Conservation (phyloP, 2,329 filamentous ascomycete genomes). For the Calonectria pseudoturangicola region DNA sequence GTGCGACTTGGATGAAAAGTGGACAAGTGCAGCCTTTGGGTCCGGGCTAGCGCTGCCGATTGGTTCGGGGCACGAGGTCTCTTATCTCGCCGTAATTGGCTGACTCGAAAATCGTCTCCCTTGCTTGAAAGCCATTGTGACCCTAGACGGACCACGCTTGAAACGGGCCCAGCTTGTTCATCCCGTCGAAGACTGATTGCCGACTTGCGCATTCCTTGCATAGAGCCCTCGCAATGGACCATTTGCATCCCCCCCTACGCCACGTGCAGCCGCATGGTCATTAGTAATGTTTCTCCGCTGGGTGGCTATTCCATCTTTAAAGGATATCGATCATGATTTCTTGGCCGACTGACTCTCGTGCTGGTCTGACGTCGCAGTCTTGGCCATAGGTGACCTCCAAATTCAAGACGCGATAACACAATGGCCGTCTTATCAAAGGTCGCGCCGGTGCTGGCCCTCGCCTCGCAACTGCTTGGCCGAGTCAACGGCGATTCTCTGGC, state of each 20-base stretch:
- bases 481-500: conserved; percentile 20
- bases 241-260: neutral
- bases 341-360: neutral
- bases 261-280: neutral
- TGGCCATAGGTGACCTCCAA: too few relatives aligned
- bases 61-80: conserved; percentile 10
- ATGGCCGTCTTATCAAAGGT: conserved; percentile 7
- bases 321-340: neutral
- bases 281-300: neutral
- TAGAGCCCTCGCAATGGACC: neutral
- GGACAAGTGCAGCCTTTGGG: neutral
- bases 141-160: neutral
- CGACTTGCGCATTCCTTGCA: neutral
- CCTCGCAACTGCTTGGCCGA: neutral
- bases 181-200: neutral
- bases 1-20: conserved; percentile 10
- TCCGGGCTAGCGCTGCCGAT: neutral
- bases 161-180: neutral
- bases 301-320: conserved; percentile 4
- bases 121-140: conserved; percentile 11
- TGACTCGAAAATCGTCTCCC: neutral
- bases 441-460: neutral
- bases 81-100: neutral
- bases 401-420: neutral
- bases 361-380: neutral